Conservation (phyloP, 2,329 filamentous ascomycete genomes). For the Fonsecaea nubica region DNA sequence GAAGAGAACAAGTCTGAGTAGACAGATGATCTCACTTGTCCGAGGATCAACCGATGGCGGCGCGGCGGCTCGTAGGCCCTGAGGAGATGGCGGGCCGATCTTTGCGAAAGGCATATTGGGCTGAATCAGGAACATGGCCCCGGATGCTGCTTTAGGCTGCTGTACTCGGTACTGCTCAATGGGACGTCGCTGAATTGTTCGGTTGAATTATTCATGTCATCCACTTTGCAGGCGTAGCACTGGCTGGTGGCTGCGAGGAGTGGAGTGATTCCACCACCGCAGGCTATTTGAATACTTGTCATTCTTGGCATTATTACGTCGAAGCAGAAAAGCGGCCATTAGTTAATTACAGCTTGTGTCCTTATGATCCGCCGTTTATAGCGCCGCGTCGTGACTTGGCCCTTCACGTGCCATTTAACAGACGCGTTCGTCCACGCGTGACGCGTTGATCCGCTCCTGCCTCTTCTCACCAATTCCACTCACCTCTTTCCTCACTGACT, state of each 20-base stretch:
- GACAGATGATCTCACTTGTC: conserved; percentile 10
- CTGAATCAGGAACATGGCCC: conserved; percentile 5
- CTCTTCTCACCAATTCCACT: neutral
- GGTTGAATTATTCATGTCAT: neutral
- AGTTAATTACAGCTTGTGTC: neutral
- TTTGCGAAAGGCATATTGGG: neutral
- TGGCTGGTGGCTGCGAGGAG: neutral
- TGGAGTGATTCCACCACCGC: neutral
- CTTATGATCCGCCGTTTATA: neutral
- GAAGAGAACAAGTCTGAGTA: neutral
- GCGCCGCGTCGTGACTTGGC: neutral
- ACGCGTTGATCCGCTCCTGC: neutral
- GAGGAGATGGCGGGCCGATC: conserved; percentile 16
- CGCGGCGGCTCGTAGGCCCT: neutral
- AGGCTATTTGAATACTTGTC: neutral
- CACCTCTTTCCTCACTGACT: neutral
- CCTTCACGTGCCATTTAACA: neutral
- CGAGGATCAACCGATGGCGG: conserved; percentile 12
- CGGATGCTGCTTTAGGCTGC: neutral
- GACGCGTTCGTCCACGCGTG: neutral
- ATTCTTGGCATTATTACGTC: neutral
- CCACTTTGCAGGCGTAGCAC: neutral
- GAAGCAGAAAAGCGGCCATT: neutral
- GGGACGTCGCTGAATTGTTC: neutral
- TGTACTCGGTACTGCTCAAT: neutral